Base-by-base conservation (phyloP, 495 filamentous ascomycete genomes). In the Penicillium taxi region DNA sequence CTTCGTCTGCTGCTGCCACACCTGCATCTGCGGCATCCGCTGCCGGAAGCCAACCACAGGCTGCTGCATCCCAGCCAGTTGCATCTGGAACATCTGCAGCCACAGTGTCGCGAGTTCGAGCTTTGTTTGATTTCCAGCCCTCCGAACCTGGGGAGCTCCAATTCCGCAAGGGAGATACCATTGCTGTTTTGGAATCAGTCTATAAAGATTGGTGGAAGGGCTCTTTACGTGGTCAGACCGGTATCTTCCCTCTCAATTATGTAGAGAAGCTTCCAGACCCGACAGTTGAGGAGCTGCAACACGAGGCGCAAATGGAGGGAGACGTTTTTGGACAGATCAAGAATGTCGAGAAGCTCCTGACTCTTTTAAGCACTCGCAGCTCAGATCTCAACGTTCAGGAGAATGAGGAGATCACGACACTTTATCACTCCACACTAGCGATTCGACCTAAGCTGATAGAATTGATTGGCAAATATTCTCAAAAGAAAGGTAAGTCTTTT, bases 141-240 rank as follows among this genome's bases (percentile, higher is more conserved):
- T 89, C 88, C 3, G 91, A 98, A 63, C 76, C 86, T 13, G 89
- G 89, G 15, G 91, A 98, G 63, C 70, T 98, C 32, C 86, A 91
- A 48, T 98, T 98, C 53, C 81, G 86, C 39, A 98, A 95, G 66
- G 88, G 88, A 5, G 91, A 98, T 64, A 82, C 95, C 28, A 98
- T 98, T 60, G 90, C 93, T 7, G 91, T 98, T 9, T 70, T 98
- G 15, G 93, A 96, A 58, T 94, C 86, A 5, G 91, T 96, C 3
- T 98, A 91, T 58, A 98, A 96, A 61, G 91, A 98, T 64, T 98
- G 91, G 91, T 98, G 91, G 91, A 93, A 94, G 52, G 91, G 91
- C 3, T 93, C 87, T 28, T 61, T 96, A 43, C 77, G 85, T 56
- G 91, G 91, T 4, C 86, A 96, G 55, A 96, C 86, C 11, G 91